Evolutionary conservation across 805 yeast genomes (phyloP).

Genomic region (Teunomyces kruisii): DNA sequence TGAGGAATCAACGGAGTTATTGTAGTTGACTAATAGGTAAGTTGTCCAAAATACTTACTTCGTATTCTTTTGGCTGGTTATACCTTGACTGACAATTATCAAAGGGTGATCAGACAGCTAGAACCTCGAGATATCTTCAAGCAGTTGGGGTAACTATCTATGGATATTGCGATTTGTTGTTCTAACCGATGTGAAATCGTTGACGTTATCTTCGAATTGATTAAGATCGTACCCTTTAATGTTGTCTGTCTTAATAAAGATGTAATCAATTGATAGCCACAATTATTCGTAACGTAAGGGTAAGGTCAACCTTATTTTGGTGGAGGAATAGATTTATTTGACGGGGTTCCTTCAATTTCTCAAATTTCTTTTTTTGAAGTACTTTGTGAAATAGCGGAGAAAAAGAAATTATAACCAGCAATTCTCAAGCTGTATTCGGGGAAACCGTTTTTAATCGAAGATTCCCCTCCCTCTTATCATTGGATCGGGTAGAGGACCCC

Average conservation of each 20-base stretch:
- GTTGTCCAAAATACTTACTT: too few species aligned
- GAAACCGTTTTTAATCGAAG: background rate
- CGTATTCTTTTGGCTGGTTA: background rate
- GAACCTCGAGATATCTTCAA: background rate
- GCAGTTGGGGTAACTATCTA: background rate
- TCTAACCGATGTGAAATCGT: background rate
- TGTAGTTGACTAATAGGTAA: too few species aligned
- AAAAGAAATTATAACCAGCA: conserved; percentile 3
- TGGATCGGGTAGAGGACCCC: background rate
- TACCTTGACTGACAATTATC: background rate
- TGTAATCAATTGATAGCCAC: background rate
- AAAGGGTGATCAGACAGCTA: background rate
- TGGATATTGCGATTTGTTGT: background rate
- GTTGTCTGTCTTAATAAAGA: background rate
- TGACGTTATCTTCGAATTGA: background rate
- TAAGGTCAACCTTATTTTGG: background rate
- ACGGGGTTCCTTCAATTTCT: conserved; percentile 5
- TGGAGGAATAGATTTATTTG: conserved; percentile 1
- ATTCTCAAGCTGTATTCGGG: background rate
- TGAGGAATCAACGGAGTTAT: background rate
- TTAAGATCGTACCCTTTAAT: background rate
- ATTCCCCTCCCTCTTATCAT: background rate
- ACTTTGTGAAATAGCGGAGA: background rate
- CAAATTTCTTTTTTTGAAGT: conserved; percentile 2
- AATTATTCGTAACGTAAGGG: background rate